phyloP scores from a whole-genome alignment of 306 rosid species.

The Ochetophila trinervis region DNA sequence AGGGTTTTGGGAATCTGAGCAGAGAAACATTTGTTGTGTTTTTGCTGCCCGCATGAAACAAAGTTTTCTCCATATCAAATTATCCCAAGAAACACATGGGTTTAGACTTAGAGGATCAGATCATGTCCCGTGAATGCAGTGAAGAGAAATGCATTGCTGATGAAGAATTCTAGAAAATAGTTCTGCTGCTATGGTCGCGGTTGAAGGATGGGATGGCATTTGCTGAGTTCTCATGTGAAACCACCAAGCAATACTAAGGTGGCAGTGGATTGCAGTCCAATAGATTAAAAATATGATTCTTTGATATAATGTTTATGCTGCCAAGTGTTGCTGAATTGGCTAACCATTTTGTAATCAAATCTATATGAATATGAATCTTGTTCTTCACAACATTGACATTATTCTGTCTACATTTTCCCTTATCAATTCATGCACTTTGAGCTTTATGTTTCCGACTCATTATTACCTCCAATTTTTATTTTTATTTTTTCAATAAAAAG shows the following conservation, averaged over 20 bases:
- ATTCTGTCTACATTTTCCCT: not conserved
- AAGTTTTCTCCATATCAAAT: constrained; percentile 47
- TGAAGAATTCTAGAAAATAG: constrained; percentile 53
- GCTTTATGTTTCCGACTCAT: too few species aligned
- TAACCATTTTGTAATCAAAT: not conserved
- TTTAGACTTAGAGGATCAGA: constrained; percentile 12
- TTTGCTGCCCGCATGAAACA: constrained; percentile 92
- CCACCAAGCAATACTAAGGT: constrained; percentile 84
- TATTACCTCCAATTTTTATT: too few species aligned
- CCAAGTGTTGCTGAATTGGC: not conserved
- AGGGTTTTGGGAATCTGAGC: constrained; percentile 49
- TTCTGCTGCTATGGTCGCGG: constrained; percentile 66
- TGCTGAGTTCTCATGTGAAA: constrained; percentile 79
- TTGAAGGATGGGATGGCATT: constrained; percentile 88
- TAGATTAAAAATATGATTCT: constrained; percentile 32
- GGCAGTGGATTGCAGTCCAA: constrained; percentile 82
- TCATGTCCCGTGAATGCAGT: not conserved
- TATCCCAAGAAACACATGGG: constrained; percentile 25
- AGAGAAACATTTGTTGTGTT: constrained; percentile 82
- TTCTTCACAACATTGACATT: not conserved
- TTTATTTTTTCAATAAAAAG: too few species aligned
- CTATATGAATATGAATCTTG: not conserved
- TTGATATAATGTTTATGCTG: not conserved
- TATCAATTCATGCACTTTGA: too few species aligned
- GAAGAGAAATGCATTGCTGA: constrained; percentile 10